A percentile compares a stretch with the other conserved stretches of the same genome.
Conservation (phyloP, 306 rosid species). For the Glycine soja region DNA sequence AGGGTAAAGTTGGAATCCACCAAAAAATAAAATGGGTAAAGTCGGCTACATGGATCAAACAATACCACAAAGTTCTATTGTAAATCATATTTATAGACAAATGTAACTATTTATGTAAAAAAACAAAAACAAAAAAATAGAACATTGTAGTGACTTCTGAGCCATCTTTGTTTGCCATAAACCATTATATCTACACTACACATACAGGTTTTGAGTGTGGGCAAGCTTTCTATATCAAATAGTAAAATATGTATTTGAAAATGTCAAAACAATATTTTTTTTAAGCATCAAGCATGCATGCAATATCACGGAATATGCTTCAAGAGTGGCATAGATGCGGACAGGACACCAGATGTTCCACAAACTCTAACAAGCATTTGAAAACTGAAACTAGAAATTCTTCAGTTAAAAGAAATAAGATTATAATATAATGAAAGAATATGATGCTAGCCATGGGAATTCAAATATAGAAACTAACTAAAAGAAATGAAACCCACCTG, state of each 20-base stretch:
- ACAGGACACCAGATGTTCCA: neutral
- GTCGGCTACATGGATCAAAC: neutral
- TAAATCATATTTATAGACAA: too few species aligned
- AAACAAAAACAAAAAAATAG: too few species aligned
- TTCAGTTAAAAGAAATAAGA: neutral
- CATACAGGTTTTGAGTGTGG: too few species aligned
- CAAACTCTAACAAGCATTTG: slow-evolving; percentile 8
- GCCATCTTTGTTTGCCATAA: too few species aligned
- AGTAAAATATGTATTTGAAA: neutral
- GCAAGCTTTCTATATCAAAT: too few species aligned
- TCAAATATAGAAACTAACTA: slow-evolving; percentile 26
- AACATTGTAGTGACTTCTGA: too few species aligned
- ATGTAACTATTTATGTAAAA: too few species aligned
- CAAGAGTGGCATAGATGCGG: slow-evolving; percentile 8
- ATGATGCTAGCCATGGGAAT: slow-evolving; percentile 22
- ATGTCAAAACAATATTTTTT: neutral
- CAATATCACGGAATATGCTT: neutral
- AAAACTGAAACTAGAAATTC: slow-evolving; percentile 26
- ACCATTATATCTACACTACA: too few species aligned
- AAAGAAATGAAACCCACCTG: slow-evolving; percentile 59
- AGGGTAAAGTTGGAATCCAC: neutral
- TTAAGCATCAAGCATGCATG: slow-evolving; percentile 4
- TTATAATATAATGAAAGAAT: slow-evolving; percentile 19
- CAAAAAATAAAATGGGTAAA: too few species aligned
- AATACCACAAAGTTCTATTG: too few species aligned